phyloP scores from a whole-genome alignment of 2,329 filamentous ascomycete species.

The Fusarium pseudoanthophilum region DNA sequence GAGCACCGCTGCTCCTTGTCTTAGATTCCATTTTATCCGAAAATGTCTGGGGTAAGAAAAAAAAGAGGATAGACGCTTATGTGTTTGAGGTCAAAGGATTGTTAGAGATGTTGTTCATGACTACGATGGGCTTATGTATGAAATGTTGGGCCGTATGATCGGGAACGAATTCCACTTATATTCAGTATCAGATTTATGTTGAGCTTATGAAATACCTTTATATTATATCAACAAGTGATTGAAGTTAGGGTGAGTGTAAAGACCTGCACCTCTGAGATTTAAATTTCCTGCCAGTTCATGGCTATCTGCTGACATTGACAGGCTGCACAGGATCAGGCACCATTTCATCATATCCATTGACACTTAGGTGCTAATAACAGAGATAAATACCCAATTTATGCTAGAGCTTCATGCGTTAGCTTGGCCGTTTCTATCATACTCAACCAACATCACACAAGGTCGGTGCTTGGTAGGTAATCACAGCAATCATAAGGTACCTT shows the following conservation, averaged over 20 bases:
- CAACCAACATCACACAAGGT: not conserved
- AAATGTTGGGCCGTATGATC: conserved; percentile 10
- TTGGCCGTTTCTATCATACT: not conserved
- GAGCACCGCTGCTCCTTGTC: not conserved
- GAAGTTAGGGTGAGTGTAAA: not conserved
- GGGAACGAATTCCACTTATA: conserved; percentile 29
- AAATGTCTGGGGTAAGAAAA: not conserved
- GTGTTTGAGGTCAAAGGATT: conserved; percentile 12
- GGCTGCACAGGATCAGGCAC: not conserved
- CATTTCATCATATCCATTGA: not conserved
- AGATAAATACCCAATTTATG: not conserved
- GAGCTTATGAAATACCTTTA: conserved; percentile 14
- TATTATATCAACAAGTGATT: not conserved
- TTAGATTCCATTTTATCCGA: not conserved
- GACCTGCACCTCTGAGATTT: not conserved
- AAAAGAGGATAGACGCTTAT: conserved; percentile 8
- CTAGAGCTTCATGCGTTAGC: no score
- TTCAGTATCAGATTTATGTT: conserved; percentile 10
- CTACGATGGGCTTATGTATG: conserved; percentile 11
- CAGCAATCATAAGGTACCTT: not conserved
- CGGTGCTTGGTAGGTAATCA: not conserved
- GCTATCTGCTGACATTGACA: not conserved
- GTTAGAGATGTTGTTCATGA: conserved; percentile 28
- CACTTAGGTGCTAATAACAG: not conserved
- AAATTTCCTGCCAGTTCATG: not conserved